Evolutionary conservation across 768 basidiomycete genomes (phyloP), one percentile per base, ranked within the genome.

Genomic region (Termitomyces sp.): DNA sequence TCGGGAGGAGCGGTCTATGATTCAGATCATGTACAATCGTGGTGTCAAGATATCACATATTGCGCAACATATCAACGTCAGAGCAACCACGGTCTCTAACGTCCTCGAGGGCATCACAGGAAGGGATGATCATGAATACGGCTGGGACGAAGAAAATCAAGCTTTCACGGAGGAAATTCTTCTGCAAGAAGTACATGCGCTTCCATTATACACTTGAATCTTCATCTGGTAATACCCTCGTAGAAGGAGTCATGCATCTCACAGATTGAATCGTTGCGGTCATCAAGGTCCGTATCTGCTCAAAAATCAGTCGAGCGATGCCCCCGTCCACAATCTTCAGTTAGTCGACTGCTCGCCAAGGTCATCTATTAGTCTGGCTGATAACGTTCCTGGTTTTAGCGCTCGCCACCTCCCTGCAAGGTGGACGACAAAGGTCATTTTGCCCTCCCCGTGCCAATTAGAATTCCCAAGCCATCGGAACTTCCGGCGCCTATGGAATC

Each of bases 11-110:
- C 55, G 27, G 27, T 15, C 55, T 27, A 47, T 13, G 34, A 50
- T 57, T 16, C 46, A 22, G 6, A 57, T 57, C 36, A 57, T 57
- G 55, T 49, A 37, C 18, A 57, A 50, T 27, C 47, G 22, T 20
- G 37, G 37, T n/a, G 11, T 31, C 16, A 30, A 9, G n/a, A 33
- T 27, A 15, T 15, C 46, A n/a, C 47, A 27, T 3, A 50, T 57
- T 39, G 45, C 56, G 5, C 45, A 31, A 5, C 47, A 20, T 37
- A 31, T 57, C 30, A 13, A 57, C 4, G 31, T 41, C 7, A 27
- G 18, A 24, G 2, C 6, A 15, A 13, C 33, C 24, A 41, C 56
- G 12, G 30, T 57, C 20, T 34, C 24, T 6, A 57, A 41, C n/a
- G 34, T 16, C 3, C 13, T 49, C 11, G n/a, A 39, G 11, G 47